Percentiles rank a stretch among this genome's conserved stretches.
phyloP scores from a whole-genome alignment of 116 monocot genomes.

The Iris pallida region DNA sequence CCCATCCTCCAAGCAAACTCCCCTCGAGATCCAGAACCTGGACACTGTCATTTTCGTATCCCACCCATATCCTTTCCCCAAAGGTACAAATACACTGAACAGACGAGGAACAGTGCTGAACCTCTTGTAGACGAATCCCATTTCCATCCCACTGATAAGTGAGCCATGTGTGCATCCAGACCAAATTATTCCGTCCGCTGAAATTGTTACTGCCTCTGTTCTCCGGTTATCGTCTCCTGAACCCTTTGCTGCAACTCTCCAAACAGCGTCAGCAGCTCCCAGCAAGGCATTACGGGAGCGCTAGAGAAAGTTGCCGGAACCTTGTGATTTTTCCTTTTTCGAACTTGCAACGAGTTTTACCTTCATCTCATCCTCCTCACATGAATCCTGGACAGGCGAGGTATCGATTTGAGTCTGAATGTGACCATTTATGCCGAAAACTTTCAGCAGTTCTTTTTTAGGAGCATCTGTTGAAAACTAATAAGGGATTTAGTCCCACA shows the following conservation, averaged over 20 bases:
- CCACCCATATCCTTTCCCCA: conserved; percentile 40
- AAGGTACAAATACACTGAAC: conserved; percentile 51
- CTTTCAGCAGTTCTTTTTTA: conserved; percentile 70
- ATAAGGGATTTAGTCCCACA: no score
- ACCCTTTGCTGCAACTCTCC: conserved; percentile 67
- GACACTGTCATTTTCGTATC: conserved; percentile 46
- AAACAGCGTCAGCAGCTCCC: conserved; percentile 81
- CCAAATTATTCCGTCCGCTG: conserved; percentile 67
- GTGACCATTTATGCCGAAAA: conserved; percentile 41
- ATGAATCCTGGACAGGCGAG: conserved; percentile 24
- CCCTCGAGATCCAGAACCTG: conserved; percentile 70
- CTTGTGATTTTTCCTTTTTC: conserved; percentile 52
- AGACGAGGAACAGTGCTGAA: conserved; percentile 46
- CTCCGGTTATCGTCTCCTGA: conserved; percentile 51
- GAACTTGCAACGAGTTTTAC: conserved; percentile 26
- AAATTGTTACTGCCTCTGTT: conserved; percentile 43
- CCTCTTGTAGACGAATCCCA: conserved; percentile 52
- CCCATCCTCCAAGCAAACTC: conserved; percentile 54
- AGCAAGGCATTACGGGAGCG: conserved; percentile 56
- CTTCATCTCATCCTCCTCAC: conserved; percentile 50
- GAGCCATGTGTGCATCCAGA: conserved; percentile 63
- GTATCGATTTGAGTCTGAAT: conserved; percentile 36
- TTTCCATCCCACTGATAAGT: conserved; percentile 70
- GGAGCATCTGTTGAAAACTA: no score
- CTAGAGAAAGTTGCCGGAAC: conserved; percentile 47